phyloP scores from a whole-genome alignment of 2,329 filamentous ascomycete genomes.

The Nigrospora osmanthi region DNA sequence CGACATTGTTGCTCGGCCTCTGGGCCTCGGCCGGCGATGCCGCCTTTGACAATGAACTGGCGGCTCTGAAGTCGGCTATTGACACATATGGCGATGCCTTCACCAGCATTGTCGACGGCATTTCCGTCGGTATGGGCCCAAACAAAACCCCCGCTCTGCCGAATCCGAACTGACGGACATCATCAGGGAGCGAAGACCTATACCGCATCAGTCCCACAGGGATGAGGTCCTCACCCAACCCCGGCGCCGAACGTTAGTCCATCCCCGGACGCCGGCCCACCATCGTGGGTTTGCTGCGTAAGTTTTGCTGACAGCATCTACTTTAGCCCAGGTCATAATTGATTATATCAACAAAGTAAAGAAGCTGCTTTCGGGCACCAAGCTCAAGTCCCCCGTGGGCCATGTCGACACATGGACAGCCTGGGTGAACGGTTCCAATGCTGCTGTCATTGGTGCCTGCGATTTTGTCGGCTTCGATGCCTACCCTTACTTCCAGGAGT shows the following conservation, averaged over 20 bases:
- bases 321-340: slow-evolving; percentile 44
- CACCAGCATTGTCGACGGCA: slow-evolving; percentile 63
- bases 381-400: slow-evolving; percentile 54
- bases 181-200: slow-evolving; percentile 57
- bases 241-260: slow-evolving; percentile 44
- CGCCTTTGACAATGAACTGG: slow-evolving; percentile 63
- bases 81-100: slow-evolving; percentile 59
- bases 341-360: slow-evolving; percentile 65
- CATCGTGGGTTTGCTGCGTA: slow-evolving; percentile 19
- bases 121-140: slow-evolving; percentile 60
- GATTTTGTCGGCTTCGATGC: slow-evolving; percentile 83
- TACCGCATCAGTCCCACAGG: slow-evolving; percentile 71
- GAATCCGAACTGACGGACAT: too few species aligned
- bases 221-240: slow-evolving; percentile 50
- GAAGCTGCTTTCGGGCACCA: slow-evolving; percentile 53
- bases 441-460: slow-evolving; percentile 56
- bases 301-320: too few species aligned
- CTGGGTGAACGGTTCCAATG: slow-evolving; percentile 67
- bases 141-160: too few species aligned
- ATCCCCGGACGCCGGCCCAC: slow-evolving; percentile 15
- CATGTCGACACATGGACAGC: slow-evolving; percentile 89
- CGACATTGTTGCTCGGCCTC: slow-evolving; percentile 70
- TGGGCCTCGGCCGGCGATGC: slow-evolving; percentile 67
- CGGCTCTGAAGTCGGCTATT: slow-evolving; percentile 64
- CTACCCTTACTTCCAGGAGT: slow-evolving; percentile 77